Conservation (phyloP, 2,329 filamentous ascomycete genomes). For the Fusarium guadeloupense region DNA sequence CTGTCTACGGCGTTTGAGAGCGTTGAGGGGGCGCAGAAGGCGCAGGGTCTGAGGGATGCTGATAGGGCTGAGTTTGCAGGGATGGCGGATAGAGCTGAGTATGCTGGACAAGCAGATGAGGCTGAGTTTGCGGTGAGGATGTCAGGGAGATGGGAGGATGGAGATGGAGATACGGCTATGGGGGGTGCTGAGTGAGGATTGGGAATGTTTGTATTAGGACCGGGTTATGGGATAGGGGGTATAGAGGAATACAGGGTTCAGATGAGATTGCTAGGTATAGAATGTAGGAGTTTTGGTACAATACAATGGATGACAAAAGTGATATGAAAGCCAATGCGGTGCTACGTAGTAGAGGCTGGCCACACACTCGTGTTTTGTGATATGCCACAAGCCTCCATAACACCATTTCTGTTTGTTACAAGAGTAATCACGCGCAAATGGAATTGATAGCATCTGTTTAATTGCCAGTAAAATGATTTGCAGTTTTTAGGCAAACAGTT, state of each 20-base stretch:
- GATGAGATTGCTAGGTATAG: too few species aligned
- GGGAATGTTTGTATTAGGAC: neutral
- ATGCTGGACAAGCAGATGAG: constrained; percentile 39
- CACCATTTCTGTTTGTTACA: too few species aligned
- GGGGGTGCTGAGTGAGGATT: neutral
- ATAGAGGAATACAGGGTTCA: too few species aligned
- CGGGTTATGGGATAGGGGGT: too few species aligned
- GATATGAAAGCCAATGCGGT: too few species aligned
- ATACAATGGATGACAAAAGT: too few species aligned
- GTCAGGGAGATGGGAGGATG: neutral
- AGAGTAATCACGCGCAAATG: too few species aligned
- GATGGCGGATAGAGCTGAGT: constrained; percentile 29
- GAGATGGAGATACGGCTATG: neutral
- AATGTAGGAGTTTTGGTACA: too few species aligned
- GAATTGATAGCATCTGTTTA: too few species aligned
- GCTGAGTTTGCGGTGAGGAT: constrained; percentile 33
- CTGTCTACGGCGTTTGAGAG: constrained; percentile 23
- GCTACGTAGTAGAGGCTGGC: too few species aligned
- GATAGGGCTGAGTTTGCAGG: constrained; percentile 8
- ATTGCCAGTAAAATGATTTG: neutral
- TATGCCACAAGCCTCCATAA: too few species aligned
- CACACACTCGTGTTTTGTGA: too few species aligned
- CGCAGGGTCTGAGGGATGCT: neutral
- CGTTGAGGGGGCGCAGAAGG: constrained; percentile 24
- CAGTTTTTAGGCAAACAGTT: neutral